phyloP scores from a whole-genome alignment of 371 early-diverging fungal genomes.

The Smittium culicis region DNA sequence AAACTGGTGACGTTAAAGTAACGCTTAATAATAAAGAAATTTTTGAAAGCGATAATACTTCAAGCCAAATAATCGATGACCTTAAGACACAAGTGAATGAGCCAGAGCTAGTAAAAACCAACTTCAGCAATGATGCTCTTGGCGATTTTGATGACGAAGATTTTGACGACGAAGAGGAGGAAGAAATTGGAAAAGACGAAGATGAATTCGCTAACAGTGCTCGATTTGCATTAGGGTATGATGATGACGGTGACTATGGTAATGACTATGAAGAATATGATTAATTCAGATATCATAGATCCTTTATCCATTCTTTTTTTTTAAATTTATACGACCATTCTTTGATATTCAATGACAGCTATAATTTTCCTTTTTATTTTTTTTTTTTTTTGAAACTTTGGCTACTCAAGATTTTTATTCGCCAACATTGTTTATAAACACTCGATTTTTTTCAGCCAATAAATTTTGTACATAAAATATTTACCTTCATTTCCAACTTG shows the following conservation, averaged over 20 bases:
- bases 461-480: too few species aligned
- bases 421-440: too few species aligned
- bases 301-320: too few species aligned
- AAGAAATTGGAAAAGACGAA: not conserved
- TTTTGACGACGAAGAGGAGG: slow-evolving; percentile 4
- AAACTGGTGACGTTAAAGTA: not conserved
- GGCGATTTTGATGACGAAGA: slow-evolving; percentile 4
- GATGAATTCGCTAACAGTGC: not conserved
- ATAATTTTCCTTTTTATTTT: too few species aligned
- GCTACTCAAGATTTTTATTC: too few species aligned
- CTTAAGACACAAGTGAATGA: not conserved
- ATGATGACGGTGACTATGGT: slow-evolving; percentile 2
- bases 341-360: too few species aligned
- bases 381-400: too few species aligned
- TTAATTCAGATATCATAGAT: too few species aligned
- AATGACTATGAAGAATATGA: slow-evolving; percentile 12
- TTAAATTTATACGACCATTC: too few species aligned
- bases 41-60: not conserved
- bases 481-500: too few species aligned
- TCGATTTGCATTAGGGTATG: slow-evolving; percentile 3
- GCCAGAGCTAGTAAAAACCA: not conserved
- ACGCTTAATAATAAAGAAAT: not conserved
- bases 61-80: not conserved
- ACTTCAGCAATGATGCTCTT: not conserved
- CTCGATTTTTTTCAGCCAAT: too few species aligned